Evolutionary conservation across 148 eudicot genomes (phyloP).

Genomic region (Fagopyrum esculentum): DNA sequence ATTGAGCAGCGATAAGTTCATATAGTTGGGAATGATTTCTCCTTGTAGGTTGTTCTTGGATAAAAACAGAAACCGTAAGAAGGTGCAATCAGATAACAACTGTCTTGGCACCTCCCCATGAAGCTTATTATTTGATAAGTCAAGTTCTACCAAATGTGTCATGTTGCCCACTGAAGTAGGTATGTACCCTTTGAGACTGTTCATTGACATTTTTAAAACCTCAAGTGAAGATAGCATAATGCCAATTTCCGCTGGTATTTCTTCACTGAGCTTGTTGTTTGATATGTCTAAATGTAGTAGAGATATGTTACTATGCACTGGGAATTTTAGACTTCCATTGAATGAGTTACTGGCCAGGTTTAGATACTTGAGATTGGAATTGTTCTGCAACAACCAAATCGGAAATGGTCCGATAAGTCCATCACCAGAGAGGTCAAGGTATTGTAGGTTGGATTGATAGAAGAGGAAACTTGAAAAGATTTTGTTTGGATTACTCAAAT

Average conservation of each 20-base stretch:
- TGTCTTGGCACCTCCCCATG: not conserved
- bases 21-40: not conserved
- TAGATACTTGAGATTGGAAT: constrained; percentile 19
- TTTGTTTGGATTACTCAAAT: not conserved
- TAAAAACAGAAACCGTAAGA: not conserved
- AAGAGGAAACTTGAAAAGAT: not conserved
- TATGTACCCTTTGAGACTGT: not conserved
- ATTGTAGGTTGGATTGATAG: not conserved
- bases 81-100: constrained; percentile 3
- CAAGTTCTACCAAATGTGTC: not conserved
- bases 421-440: constrained; percentile 14
- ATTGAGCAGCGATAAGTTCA: not conserved
- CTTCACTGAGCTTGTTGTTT: constrained; percentile 11
- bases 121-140: constrained; percentile 6
- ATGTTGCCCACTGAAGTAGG: not conserved
- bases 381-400: constrained; percentile 14
- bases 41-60: constrained; percentile 1
- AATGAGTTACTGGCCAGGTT: not conserved
- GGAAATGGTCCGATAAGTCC: constrained; percentile 8
- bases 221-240: not conserved
- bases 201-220: not conserved
- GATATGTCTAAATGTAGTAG: not conserved
- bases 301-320: not conserved
- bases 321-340: constrained; percentile 4
- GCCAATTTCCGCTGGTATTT: constrained; percentile 13